Evolutionary conservation across 2,329 filamentous ascomycete species (phyloP), one percentile per base, ranked within the genome.

Genomic region (Exophiala sideris): DNA sequence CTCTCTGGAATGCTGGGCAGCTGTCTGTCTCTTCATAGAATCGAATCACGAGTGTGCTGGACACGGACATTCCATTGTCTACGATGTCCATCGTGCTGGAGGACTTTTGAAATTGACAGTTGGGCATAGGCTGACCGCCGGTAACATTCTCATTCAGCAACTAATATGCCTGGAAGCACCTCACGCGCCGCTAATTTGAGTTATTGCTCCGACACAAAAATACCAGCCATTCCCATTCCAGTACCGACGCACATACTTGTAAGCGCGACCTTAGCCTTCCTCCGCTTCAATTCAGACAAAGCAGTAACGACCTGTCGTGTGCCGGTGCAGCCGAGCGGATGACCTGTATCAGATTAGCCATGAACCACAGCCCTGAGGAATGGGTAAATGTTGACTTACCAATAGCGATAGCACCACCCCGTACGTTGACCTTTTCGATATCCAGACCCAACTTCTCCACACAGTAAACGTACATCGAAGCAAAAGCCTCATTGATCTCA

Each of bases 401-500:
- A 3, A 57, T 54, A 50, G 36, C 57, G 48, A 96, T 96, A 33
- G 91, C 91, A 61, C 92, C 92, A 61, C 92, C 94, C 81, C 96
- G 96, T 65, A 92, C 92, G 78, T 97, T 97, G 69, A 99, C 85
- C 83, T 96, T 97, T 62, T 89, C 85, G 58, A 79, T 69, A 53
- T 90, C 88, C 34, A 99, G 75, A 36, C 86, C 87, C 21, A 99
- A 82, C 78, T 96, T 85, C 66, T 94, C 88, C 59, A 89, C 84
- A 72, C 91, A 96, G 87, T 88, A 97, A 62, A 97, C 73, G 73
- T 91, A 96, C 66, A 85, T 82, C 59, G 84, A 89, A 29, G 94
- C 94, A 72, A 99, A 99, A 1, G 94, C 94, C 82, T 99, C 94
- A 78, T 99, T 99, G 80, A 99, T 96, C 83, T 99, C 94, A 68